Base-by-base conservation (phyloP, 2,329 filamentous ascomycete species). In the Sporothrix euskadiensis region DNA sequence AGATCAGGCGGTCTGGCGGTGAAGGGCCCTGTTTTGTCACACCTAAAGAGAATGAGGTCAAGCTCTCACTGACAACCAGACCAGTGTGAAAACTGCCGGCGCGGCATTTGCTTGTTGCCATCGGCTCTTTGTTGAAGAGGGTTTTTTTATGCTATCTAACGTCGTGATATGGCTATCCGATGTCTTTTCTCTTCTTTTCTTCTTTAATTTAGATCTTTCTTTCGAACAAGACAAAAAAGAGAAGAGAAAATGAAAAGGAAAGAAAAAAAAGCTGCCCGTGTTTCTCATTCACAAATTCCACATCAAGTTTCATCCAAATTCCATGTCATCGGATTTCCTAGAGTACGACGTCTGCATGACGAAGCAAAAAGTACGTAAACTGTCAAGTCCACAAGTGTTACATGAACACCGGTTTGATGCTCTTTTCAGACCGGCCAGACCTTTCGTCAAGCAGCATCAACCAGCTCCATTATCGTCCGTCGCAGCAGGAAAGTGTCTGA, bases 21-120 rank as follows among this genome's bases (percentile, higher is more conserved):
- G 65, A 68, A 68, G 65, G 47, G 26, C 65, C 26, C 22, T 52
- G 41, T 49, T 52, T 68, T 47, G 65, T 44, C 65, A 52, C 44
- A 30, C 61, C 61, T 66, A 56, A 26, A 22, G 52, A 56, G 14
- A 16, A 66, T 30, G 61, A 47, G 39, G 61, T 66, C 61, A 66
- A 66, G 39, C 0, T 47, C 14, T 12, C 41, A 12, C 12, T 41
- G 39, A 14, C 41, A 47, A 12, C 8, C 6, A 6, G 6, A 12
- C 44, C 16, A 26, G 12, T 9, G 19, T 10, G 19, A 66, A 26
- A 26, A 68, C 63, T 52, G 44, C 65, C 44, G 65, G 16, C 65
- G 16, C 65, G 65, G 65, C 63, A 49, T 30, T 10, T 32, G 63
- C 4, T 49, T 0, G 1, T 66, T 35, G 59, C 19, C 3, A 14